These are phyloP conservation scores for Raphanus sativus DNA, from an alignment of 345 rosid species.

Conservation along the genomic window DNA sequence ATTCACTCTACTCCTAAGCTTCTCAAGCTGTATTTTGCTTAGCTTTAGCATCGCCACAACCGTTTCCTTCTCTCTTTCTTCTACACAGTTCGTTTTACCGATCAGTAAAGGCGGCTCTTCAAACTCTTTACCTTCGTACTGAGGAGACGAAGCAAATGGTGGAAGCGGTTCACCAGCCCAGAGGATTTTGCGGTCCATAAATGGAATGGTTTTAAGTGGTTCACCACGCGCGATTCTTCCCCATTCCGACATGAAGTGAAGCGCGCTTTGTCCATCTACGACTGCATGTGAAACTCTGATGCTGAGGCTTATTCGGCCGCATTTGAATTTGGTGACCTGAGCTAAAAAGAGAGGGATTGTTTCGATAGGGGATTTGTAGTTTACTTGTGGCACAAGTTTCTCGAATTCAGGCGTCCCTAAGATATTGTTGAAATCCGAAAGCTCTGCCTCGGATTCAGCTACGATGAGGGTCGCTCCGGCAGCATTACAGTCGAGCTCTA, in stretches of 20 bases:
- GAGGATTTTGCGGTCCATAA: constrained; percentile 43
- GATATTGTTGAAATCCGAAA: constrained; percentile 46
- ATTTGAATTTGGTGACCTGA: constrained; percentile 55
- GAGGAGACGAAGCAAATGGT: constrained; percentile 1
- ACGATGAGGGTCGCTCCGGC: constrained; percentile 43
- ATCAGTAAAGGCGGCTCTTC: constrained; percentile 50
- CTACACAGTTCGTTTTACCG: constrained; percentile 39
- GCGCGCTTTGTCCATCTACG: constrained; percentile 59
- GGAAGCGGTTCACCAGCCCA: constrained; percentile 47
- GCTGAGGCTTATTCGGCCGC: constrained; percentile 54
- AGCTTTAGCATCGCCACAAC: constrained; percentile 46
- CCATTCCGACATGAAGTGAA: constrained; percentile 59
- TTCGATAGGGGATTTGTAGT: constrained; percentile 43
- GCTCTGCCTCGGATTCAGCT: constrained; percentile 44
- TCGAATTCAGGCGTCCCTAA: constrained; percentile 37
- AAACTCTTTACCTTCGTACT: constrained; percentile 44
- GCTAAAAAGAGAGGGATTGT: constrained; percentile 50
- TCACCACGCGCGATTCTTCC: constrained; percentile 51
- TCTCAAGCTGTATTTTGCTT: constrained; percentile 48
- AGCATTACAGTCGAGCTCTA: constrained; percentile 51
- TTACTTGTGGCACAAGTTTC: constrained; percentile 47
- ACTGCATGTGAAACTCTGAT: constrained; percentile 52
- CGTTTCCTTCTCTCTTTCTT: constrained; percentile 50
- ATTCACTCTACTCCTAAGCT: constrained; percentile 45
- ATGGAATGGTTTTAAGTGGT: constrained; percentile 31